Evolutionary conservation across 1,284 basidiomycete species (phyloP), one percentile per base, ranked within the genome.

Genomic region (Caloboletus inedulis): DNA sequence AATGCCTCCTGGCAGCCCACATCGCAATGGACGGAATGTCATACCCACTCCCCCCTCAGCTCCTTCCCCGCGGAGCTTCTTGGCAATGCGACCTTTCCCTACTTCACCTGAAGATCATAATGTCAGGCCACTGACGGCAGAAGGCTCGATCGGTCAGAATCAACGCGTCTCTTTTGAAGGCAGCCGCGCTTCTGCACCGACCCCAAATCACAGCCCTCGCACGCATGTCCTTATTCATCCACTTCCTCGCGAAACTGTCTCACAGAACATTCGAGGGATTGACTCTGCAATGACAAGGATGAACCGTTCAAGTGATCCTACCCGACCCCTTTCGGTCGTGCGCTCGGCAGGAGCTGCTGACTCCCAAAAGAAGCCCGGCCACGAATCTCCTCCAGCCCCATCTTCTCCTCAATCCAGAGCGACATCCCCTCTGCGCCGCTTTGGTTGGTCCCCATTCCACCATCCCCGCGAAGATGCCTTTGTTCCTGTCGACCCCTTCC

Each of bases 381-480:
- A 55, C n/a, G 61, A 60, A 29, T 57, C 59, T 2, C 53, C 59
- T 34, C 42, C 50, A 30, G 47, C 61, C 23, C 44, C 63, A 2
- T 73, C 73, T 30, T 53, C 63, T 18, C 69, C 73, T 9, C 74
- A 68, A 39, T 76, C 75, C 4, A 74, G 79, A 18, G 66, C 73
- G 2, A 66, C 72, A 1, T 79, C 77, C 0, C 79, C 78, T 1
- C 63, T 77, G 0, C 72, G 75, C 42, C 64, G 72, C 58, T 77
- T 56, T 61, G 65, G 62, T 53, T 71, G 59, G 63, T 19, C 61
- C 14, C 64, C 62, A 19, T 66, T 80, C 13, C 72, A 73, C 47
- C 71, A 74, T 12, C 34, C 55, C 8, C 70, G 71, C 8, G 79
- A 81, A 55, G 79, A 81, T 23, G 72, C 76, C 0, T 81, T 81